These are phyloP conservation scores for Schwanniomyces polymorphus DNA, from an alignment of 805 yeast genomes.

Conservation along the genomic window DNA sequence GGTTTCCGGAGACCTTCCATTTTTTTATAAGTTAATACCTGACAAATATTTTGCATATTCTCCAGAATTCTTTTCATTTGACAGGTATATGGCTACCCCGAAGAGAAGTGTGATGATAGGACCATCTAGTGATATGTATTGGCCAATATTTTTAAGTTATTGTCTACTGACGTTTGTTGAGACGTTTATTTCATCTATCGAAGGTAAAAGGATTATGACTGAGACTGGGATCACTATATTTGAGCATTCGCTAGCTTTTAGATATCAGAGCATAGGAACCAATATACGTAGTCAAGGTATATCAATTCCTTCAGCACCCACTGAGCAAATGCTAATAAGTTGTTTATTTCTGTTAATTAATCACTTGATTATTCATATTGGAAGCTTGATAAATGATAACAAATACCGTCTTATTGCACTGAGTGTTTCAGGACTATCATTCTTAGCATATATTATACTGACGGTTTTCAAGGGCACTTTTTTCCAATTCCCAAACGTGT, in stretches of 20 bases:
- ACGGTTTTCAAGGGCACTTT: conserved; percentile 41
- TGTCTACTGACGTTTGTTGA: conserved; percentile 67
- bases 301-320: conserved; percentile 36
- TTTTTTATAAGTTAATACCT: conserved; percentile 13
- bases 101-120: conserved; percentile 32
- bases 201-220: conserved; percentile 54
- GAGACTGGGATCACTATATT: conserved; percentile 73
- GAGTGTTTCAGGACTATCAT: conserved; percentile 53
- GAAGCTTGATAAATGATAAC: conserved; percentile 55
- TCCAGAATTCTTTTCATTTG: conserved; percentile 14
- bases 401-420: conserved; percentile 64
- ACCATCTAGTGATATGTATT: conserved; percentile 54
- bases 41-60: conserved; percentile 23
- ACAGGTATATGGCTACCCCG: conserved; percentile 30
- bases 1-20: conserved; percentile 4
- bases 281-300: conserved; percentile 20
- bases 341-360: conserved; percentile 57
- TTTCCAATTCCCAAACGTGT: conserved; percentile 52
- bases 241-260: conserved; percentile 75
- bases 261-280: conserved; percentile 55
- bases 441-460: conserved; percentile 44
- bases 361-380: conserved; percentile 62
- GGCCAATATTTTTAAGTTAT: conserved; percentile 57
- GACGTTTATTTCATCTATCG: conserved; percentile 59
- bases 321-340: conserved; percentile 51